A percentile compares a stretch with the other conserved stretches of the same genome.
phyloP scores from a whole-genome alignment of 176 grass and related monocot species.

The Poa pratensis region DNA sequence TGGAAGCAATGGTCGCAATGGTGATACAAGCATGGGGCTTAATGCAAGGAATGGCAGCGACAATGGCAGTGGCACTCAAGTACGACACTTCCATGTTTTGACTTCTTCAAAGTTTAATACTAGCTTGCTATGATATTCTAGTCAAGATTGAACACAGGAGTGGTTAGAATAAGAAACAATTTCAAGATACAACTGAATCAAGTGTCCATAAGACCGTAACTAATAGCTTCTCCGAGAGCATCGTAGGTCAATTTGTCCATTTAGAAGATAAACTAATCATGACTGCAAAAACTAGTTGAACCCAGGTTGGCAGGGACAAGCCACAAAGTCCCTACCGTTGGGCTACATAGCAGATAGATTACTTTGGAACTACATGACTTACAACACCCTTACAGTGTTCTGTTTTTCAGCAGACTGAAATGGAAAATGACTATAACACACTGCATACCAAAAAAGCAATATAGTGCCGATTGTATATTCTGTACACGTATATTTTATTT shows the following conservation, averaged over 20 bases:
- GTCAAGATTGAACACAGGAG: neutral
- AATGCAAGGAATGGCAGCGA: conserved; percentile 82
- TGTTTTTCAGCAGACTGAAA: neutral
- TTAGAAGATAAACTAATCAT: neutral
- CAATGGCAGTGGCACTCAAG: conserved; percentile 88
- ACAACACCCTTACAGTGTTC: neutral
- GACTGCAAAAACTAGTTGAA: neutral
- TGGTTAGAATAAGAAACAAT: neutral
- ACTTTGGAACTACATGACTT: no score
- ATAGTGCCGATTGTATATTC: neutral
- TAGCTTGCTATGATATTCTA: conserved; percentile 10
- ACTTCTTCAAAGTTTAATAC: conserved; percentile 17
- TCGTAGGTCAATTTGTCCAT: neutral
- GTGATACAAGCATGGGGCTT: conserved; percentile 53
- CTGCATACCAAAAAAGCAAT: neutral
- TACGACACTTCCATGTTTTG: conserved; percentile 46
- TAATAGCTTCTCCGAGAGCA: conserved; percentile 5
- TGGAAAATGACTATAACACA: neutral
- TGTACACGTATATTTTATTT: neutral
- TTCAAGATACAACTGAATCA: neutral
- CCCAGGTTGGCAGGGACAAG: neutral
- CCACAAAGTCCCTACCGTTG: no score
- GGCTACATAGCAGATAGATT: no score
- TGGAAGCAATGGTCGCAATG: conserved; percentile 55
- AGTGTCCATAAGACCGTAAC: neutral